A percentile compares a stretch with the other conserved stretches of the same genome.
phyloP scores from a whole-genome alignment of 208 protist genomes.

The Crithidia mellificae region DNA sequence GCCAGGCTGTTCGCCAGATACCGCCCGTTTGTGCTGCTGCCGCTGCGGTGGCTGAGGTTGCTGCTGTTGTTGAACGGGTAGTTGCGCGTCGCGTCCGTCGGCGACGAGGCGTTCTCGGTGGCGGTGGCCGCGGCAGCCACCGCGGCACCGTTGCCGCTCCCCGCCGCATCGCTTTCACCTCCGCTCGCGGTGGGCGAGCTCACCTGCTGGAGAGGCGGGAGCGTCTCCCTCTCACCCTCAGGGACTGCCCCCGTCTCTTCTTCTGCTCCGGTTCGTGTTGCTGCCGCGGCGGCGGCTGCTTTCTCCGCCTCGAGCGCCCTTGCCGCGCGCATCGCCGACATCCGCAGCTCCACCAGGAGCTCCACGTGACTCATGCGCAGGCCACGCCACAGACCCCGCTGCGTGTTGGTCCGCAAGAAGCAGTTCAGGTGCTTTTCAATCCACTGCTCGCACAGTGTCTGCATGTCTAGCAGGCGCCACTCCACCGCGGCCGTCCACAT shows the following conservation, averaged over 20 bases:
- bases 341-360: constrained; percentile 21
- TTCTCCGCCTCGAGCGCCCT: background rate
- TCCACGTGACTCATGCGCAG: constrained; percentile 21
- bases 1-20: background rate
- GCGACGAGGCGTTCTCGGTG: background rate
- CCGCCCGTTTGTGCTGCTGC: background rate
- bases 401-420: constrained; percentile 16
- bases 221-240: background rate
- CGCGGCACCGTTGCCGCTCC: too few species aligned
- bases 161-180: background rate
- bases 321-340: background rate
- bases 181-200: background rate
- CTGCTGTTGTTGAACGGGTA: background rate
- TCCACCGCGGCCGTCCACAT: constrained; percentile 23
- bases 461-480: constrained; percentile 25
- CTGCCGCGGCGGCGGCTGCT: background rate
- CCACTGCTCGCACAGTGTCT: constrained; percentile 28
- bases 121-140: background rate
- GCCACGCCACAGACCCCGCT: constrained; percentile 21
- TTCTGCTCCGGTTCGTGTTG: background rate
- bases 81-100: background rate
- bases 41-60: background rate
- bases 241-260: background rate
- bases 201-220: background rate
- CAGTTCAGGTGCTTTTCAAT: constrained; percentile 17